phyloP scores from a whole-genome alignment of 148 eudicot species.

The Fallopia convolvulus region DNA sequence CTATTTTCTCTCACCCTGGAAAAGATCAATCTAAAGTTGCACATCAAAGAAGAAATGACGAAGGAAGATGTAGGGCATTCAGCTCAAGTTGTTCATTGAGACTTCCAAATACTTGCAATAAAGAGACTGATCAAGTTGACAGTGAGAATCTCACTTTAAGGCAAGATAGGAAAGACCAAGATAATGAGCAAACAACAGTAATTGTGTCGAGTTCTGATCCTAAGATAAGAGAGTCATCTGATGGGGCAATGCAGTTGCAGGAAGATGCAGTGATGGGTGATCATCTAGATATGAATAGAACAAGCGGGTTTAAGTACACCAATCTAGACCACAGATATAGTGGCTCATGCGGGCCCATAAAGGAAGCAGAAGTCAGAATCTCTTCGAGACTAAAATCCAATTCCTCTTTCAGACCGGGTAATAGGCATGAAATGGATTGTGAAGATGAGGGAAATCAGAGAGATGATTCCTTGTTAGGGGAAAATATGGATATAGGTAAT shows the following conservation, averaged over 20 bases:
- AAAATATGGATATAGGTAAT: slow-evolving; percentile 41
- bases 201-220: slow-evolving; percentile 16
- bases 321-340: slow-evolving; percentile 15
- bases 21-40: slow-evolving; percentile 18
- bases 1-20: slow-evolving; percentile 50
- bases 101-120: slow-evolving; percentile 21
- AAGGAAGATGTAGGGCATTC: slow-evolving; percentile 10
- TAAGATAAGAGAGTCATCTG: slow-evolving; percentile 20
- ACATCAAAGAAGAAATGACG: neutral
- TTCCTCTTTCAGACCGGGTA: slow-evolving; percentile 19
- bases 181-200: slow-evolving; percentile 23
- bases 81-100: slow-evolving; percentile 14
- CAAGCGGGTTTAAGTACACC: slow-evolving; percentile 16
- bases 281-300: slow-evolving; percentile 20
- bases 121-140: slow-evolving; percentile 21
- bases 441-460: slow-evolving; percentile 26
- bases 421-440: slow-evolving; percentile 20
- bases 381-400: slow-evolving; percentile 18
- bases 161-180: slow-evolving; percentile 24
- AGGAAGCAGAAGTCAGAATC: slow-evolving; percentile 13
- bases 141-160: slow-evolving; percentile 18
- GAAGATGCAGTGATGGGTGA: slow-evolving; percentile 7
- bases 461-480: slow-evolving; percentile 21
- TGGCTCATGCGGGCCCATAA: slow-evolving; percentile 18
- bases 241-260: slow-evolving; percentile 16